Evolutionary conservation across 2,329 filamentous ascomycete genomes (phyloP), one percentile per base, ranked within the genome.

Genomic region (Epichloe glyceriae): DNA sequence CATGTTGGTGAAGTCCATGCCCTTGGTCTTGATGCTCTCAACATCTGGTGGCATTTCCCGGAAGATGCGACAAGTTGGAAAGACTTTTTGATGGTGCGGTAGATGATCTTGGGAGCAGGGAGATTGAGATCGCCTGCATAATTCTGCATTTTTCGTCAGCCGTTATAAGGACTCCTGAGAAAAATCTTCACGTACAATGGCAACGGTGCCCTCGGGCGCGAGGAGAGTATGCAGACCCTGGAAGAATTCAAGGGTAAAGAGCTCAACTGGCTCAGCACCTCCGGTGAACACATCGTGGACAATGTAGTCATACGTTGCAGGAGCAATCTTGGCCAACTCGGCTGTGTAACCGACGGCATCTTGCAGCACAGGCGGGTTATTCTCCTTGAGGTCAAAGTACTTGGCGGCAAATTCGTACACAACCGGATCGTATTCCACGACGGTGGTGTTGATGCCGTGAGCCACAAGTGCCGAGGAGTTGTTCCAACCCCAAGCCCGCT

Each of bases 201-300:
- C 91, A 60, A 96, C 84, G 14, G 87, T 83, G 41, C 93, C 93
- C 48, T 87, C 78, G 0, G 83, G 79, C 55, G 81, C 86, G 44
- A 98, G 73, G 6, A 97, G 75, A 4, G 75, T 65, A 56, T 79
- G 71, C 1, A 98, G 73, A 5, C 84, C 80, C 49, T 77, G 67
- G 42, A 98, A 69, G 61, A 98, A 97, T 58, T 93, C 85, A 5
- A 82, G 66, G 0, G 90, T 97, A 68, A 98, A 98, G 7, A 98
- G 79, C 7, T 83, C 74, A 3, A 90, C 80, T 0, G 93, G 93
- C 65, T 97, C 93, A 0, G 89, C 90, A 49, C 93, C 93, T 22
- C 93, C 93, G 0, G 93, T 98, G 65, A 98, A 98, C 22, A 98
- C 93, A 59, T 98, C 93, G 65, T 98, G 93, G 50, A 98, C 77